Conservation (phyloP, 441 rosid genomes). For the Aleurites moluccanus region DNA sequence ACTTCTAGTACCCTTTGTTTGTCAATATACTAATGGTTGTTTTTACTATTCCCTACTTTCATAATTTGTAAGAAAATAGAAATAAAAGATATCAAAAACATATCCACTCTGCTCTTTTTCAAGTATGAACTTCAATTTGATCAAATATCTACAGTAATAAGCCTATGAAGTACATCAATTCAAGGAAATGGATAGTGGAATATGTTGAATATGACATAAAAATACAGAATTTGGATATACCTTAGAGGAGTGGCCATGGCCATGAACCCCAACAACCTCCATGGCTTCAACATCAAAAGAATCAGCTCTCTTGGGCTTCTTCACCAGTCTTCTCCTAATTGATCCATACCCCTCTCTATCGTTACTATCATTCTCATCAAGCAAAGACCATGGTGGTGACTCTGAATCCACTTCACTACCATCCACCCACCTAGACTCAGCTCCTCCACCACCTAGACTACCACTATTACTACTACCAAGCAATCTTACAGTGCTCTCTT, state of each 20-base stretch:
- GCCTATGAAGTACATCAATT: background rate
- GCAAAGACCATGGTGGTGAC: constrained; percentile 41
- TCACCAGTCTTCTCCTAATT: constrained; percentile 72
- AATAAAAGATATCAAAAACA: background rate
- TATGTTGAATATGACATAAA: background rate
- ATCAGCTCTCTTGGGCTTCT: constrained; percentile 71
- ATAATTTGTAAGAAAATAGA: background rate
- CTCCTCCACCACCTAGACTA: constrained; percentile 33
- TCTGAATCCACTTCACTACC: constrained; percentile 85
- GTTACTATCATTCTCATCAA: constrained; percentile 43
- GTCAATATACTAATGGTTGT: background rate
- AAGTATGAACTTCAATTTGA: background rate
- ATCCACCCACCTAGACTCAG: constrained; percentile 87
- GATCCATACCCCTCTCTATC: constrained; percentile 50
- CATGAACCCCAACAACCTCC: constrained; percentile 71
- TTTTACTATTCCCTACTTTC: background rate
- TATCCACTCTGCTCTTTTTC: background rate
- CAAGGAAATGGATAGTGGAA: background rate
- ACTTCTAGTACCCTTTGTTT: too few species aligned
- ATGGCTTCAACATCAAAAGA: constrained; percentile 97
- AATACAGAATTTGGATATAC: constrained; percentile 25
- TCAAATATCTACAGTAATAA: background rate
- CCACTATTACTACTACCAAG: constrained; percentile 33
- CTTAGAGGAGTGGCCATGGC: constrained; percentile 51
- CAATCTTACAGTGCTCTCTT: constrained; percentile 56